These are phyloP conservation scores for Kuraishia cidri DNA, from an alignment of 805 yeast genomes.

Conservation along the genomic window DNA sequence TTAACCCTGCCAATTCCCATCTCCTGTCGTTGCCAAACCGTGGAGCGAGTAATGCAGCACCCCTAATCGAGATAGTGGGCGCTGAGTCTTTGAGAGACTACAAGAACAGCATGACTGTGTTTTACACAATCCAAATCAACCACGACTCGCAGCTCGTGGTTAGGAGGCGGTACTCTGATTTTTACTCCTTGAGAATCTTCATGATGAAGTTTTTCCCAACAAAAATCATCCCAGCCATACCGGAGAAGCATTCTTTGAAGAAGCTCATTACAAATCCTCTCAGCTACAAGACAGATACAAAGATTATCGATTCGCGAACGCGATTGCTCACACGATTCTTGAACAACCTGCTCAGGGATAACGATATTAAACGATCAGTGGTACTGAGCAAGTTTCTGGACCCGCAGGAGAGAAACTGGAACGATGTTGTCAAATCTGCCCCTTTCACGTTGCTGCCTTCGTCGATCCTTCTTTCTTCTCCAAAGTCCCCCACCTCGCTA, in stretches of 20 bases:
- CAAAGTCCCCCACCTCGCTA: slow-evolving; percentile 40
- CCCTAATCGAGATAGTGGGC: slow-evolving; percentile 5
- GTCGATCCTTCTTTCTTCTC: slow-evolving; percentile 38
- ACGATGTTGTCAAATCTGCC: slow-evolving; percentile 25
- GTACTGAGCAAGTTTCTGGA: slow-evolving; percentile 39
- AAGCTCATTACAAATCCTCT: slow-evolving; percentile 20
- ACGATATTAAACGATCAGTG: slow-evolving; percentile 23
- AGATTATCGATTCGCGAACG: slow-evolving; percentile 36
- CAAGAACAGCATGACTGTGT: slow-evolving; percentile 19
- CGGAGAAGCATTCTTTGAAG: slow-evolving; percentile 62
- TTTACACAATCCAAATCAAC: slow-evolving; percentile 20
- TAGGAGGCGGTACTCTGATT: slow-evolving; percentile 85
- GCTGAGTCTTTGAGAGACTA: slow-evolving; percentile 15
- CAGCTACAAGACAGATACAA: slow-evolving; percentile 17
- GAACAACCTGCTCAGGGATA: slow-evolving; percentile 24
- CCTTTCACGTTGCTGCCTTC: slow-evolving; percentile 35
- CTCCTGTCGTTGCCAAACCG: slow-evolving; percentile 1
- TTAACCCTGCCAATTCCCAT: too few species aligned
- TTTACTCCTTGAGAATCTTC: slow-evolving; percentile 69
- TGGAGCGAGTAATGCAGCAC: too few species aligned
- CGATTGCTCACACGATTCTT: slow-evolving; percentile 35
- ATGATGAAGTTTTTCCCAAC: slow-evolving; percentile 73
- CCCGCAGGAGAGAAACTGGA: slow-evolving; percentile 41
- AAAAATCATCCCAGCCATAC: slow-evolving; percentile 91
- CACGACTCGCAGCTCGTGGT: slow-evolving; percentile 9